Percentiles rank a stretch among this genome's conserved stretches.
Conservation (phyloP, 1,284 basidiomycete genomes). For the Cystobasidium slooffiae region DNA sequence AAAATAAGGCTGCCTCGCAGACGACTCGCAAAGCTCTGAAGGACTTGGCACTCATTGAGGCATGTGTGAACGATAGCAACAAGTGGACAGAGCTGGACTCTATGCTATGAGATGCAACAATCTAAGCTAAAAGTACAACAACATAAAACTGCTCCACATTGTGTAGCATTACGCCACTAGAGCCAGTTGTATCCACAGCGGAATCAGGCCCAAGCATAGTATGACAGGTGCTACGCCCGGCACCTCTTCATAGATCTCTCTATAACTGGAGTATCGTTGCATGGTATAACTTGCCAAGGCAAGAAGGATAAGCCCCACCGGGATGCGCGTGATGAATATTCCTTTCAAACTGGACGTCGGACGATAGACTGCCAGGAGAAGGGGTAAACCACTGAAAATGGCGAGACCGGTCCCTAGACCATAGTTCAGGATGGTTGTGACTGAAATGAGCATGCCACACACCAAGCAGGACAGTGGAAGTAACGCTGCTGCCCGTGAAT, state of each 20-base stretch:
- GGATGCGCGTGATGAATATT: background rate
- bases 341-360: background rate
- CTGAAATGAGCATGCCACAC: constrained; percentile 79
- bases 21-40: constrained; percentile 44
- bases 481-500: constrained; percentile 54
- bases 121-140: background rate
- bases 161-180: background rate
- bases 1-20: background rate
- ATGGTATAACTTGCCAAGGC: background rate
- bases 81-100: background rate
- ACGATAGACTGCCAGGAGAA: constrained; percentile 28
- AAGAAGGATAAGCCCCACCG: background rate
- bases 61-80: constrained; percentile 1
- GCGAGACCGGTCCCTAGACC: constrained; percentile 46
- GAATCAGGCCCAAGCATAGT: background rate
- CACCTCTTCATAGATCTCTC: background rate
- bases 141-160: background rate
- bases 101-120: background rate
- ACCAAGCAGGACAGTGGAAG: constrained; percentile 74
- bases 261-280: background rate
- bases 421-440: constrained; percentile 79
- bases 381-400: constrained; percentile 48
- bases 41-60: constrained; percentile 49
- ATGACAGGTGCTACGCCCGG: background rate
- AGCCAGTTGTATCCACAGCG: constrained; percentile 16